Evolutionary conservation across 345 rosid genomes (phyloP), one percentile per base, ranked within the genome.

Genomic region (Syzygium aqueum): DNA sequence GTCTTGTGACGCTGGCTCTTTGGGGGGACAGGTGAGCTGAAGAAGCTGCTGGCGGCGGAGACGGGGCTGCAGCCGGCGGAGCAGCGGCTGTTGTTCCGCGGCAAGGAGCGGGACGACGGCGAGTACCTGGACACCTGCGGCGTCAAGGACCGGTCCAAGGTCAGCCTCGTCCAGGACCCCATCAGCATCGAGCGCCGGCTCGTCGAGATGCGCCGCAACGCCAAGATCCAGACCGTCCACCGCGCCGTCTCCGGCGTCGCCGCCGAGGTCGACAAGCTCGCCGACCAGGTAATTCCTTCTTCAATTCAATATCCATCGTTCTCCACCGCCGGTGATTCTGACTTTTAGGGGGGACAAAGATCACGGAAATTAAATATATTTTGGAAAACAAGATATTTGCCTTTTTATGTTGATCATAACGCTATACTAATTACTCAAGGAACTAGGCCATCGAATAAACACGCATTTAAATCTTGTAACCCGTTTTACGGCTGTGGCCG

Each of bases 81-180:
- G 15, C 96, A 94, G 85, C 86, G 86, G 87, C 17, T 94, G 82
- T 77, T 88, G n/a, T 94, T 88, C 83, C 88, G 88, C 46, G 94
- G 94, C 30, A 94, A 91, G 86, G 93, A 93, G 86, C 86, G 94
- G 53, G 90, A 89, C 85, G 93, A 93, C 67, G 89, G 86, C 3
- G 92, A 88, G 87, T 94, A 88, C 53, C 83, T 94, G 77, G 95
- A 93, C 90, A 87, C 8, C 21, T 90, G 93, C 52, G 94, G 95
- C 7, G 93, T 93, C 86, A 94, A 91, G 89, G 92, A 94, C 87
- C 88, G 93, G 59, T 93, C 96, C 22, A 94, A 94, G 88, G 51
- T 94, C 63, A 27, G 88, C 52, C 43, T 94, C 30, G 87, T 88
- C 27, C 91, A 94, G 87, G 94, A 94, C 50, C 94, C 96, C 13